Evolutionary conservation across 2,329 filamentous ascomycete genomes (phyloP).

Genomic region (Diaporthe ampelina): DNA sequence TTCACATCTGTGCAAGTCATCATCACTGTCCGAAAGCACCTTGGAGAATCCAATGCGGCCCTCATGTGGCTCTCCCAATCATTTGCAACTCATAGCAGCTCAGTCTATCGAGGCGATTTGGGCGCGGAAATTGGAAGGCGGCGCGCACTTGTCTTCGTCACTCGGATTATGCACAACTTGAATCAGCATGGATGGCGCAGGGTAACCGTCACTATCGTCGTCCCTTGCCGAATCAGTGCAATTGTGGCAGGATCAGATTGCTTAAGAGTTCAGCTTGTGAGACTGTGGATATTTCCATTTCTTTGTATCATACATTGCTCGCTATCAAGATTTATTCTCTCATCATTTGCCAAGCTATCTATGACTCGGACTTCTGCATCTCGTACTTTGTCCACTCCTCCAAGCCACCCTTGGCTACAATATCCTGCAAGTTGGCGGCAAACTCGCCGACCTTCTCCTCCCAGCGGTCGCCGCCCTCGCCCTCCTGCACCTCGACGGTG

Average conservation of each 20-base stretch:
- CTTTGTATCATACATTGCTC: not conserved
- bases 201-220: not conserved
- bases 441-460: constrained; percentile 47
- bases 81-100: not conserved
- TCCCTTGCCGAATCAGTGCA: too few species aligned
- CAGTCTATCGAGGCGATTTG: not conserved
- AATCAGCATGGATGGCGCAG: not conserved
- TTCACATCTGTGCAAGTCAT: too few species aligned
- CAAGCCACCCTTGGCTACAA: constrained; percentile 44
- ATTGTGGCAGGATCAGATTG: not conserved
- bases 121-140: not conserved
- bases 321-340: not conserved
- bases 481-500: constrained; percentile 44
- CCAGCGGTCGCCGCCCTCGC: constrained; percentile 43
- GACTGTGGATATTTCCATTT: constrained; percentile 3
- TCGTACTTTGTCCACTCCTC: constrained; percentile 42
- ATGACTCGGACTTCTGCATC: constrained; percentile 19
- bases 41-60: too few species aligned
- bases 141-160: not conserved
- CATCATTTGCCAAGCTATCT: not conserved
- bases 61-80: not conserved
- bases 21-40: too few species aligned
- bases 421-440: constrained; percentile 45
- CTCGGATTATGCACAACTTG: not conserved
- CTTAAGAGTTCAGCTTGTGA: not conserved